Base-by-base conservation (phyloP, 306 rosid species). In the Lotus japonicus region DNA sequence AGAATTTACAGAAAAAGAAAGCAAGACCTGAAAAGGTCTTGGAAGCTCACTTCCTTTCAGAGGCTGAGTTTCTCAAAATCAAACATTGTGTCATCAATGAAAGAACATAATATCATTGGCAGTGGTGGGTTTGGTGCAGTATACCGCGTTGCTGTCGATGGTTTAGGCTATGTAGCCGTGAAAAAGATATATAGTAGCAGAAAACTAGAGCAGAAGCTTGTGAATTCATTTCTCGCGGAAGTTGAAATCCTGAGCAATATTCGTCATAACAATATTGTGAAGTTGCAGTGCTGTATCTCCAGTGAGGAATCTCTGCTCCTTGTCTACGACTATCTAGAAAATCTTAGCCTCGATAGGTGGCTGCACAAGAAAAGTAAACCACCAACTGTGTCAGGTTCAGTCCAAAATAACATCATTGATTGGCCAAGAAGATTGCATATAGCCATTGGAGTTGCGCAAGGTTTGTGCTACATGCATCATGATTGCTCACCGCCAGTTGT, bases 381-480 rank as follows among this genome's bases (percentile, higher is more conserved):
- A 56, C 67, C 79, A 14, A 38, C 39, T 3, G 4, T 76, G 51
- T 51, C 82, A 3, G 69, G 79, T 35, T 58, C 79, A n/a, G 58
- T 74, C 19, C 64, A 16, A 7, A 73, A 42, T 56, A 43, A 16
- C 13, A 36, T 51, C 11, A 86, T 77, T 65, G 66, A 71, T 65
- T 77, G 97, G 97, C 85, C 87, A 5, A 83, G 64, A 76, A 86
- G 98, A 71, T 63, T 88, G 79, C 79, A 72, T 0, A 85, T 92
- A 44, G 97, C 94, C 1, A 36, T 84, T 39, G 98, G 96, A 4
- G 76, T 75, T 5, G 97, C 98, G 2, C 89, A 62, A 26, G 98
- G 97, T 59, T 85, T 92, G 80, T 57, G 85, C 68, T 92, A 92
- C 65, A 92, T 90, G 98, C 97, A 92, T 75, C 87, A 88, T 58